Base-by-base conservation (phyloP, 2,329 filamentous ascomycete genomes). In the Xylaria polymorpha region DNA sequence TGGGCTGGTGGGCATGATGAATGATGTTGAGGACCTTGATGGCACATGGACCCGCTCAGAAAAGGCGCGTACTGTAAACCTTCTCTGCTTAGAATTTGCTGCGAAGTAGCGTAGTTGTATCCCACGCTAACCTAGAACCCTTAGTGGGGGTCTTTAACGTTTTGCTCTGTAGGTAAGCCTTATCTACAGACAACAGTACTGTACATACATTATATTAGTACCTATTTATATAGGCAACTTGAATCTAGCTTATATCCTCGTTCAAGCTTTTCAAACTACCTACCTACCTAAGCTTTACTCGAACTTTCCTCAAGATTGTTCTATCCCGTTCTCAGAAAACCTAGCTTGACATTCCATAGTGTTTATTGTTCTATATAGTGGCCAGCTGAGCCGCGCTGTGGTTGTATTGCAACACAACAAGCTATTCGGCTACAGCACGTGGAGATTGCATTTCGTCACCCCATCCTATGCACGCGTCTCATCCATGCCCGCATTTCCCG, bases 11-110 rank as follows among this genome's bases (percentile, higher is more conserved):
- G 64, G 51, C 64, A 51, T 56, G 44, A 59, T 68, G 46, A 64
- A 68, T 20, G 22, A 32, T 32, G 55, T 53, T 68, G 66, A 68
- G 66, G 56, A 68, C 66, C 66, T 68, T 68, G 66, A 68, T 68
- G 66, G 66, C 66, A 61, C 29, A 56, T 39, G 50, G 66, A 51
- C 59, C 60, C 60, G 50, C 64, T n/a, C 1, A 18, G 29, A 43
- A 39, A 15, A 25, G 39, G 20, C 29, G 35, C 55, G 55, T 4
- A 25, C 55, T 35, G 56, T 20, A 15, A 46, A 41, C 39, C 37
- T 46, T 44, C 56, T 14, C 15, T 57, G 20, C 14, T 32, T 20
- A 46, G 56, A 32, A 46, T 32, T 59, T 59, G 41, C 18, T 32
- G 41, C 14, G 29, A 59, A 10, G 39, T 59, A 32, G 20, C 20